Percentiles rank a stretch among this genome's conserved stretches.
Evolutionary conservation across 75 land plant genomes (phyloP).

Genomic region (Cunninghamia lanceolata): DNA sequence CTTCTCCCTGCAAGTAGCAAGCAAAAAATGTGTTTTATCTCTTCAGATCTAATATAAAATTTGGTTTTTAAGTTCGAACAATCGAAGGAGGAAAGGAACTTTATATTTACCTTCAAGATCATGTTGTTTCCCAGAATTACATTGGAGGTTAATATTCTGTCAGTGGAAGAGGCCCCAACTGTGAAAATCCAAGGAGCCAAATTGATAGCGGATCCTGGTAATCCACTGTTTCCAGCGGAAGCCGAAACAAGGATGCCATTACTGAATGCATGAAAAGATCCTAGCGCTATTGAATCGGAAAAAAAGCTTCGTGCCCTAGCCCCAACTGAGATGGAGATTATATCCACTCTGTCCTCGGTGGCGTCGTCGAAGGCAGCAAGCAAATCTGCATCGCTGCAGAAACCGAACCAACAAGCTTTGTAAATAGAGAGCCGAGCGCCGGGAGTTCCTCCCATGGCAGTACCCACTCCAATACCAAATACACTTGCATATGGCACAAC

Average conservation of each 20-base stretch:
- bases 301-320: slow-evolving; percentile 19
- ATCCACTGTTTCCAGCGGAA: slow-evolving; percentile 41
- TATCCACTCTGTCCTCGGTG: slow-evolving; percentile 53
- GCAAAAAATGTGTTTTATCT: neutral
- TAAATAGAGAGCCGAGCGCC: slow-evolving; percentile 55
- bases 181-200: slow-evolving; percentile 40
- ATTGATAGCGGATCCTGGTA: slow-evolving; percentile 16
- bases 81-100: slow-evolving; percentile 8
- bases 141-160: slow-evolving; percentile 26
- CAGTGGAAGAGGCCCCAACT: slow-evolving; percentile 38
- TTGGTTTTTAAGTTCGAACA: neutral
- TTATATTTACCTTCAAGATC: slow-evolving; percentile 27
- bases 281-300: slow-evolving; percentile 34
- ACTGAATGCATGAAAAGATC: slow-evolving; percentile 29
- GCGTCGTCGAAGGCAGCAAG: slow-evolving; percentile 73
- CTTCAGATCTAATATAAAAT: neutral
- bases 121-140: slow-evolving; percentile 30
- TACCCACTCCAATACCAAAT: slow-evolving; percentile 44
- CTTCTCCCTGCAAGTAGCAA: slow-evolving; percentile 17
- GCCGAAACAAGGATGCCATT: slow-evolving; percentile 27
- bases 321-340: slow-evolving; percentile 45
- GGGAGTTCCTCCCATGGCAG: slow-evolving; percentile 60
- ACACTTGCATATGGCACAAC: slow-evolving; percentile 34
- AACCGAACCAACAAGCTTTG: slow-evolving; percentile 60
- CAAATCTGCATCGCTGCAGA: slow-evolving; percentile 48